phyloP scores from a whole-genome alignment of 2,329 filamentous ascomycete species.

The Fusarium longipes region DNA sequence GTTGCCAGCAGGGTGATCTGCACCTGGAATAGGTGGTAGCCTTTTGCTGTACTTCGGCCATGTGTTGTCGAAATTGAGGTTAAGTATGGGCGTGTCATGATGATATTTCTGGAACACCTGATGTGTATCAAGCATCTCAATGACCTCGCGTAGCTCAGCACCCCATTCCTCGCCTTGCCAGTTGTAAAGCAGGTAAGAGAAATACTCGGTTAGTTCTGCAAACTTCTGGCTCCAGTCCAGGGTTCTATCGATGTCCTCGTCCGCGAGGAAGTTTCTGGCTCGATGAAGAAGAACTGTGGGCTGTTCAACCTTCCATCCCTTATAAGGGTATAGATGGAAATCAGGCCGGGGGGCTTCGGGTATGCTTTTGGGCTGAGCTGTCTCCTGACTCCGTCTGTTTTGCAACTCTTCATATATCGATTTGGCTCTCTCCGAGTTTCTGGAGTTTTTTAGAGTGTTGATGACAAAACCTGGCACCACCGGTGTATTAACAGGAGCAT shows the following conservation, averaged over 20 bases:
- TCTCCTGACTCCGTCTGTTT: conserved; percentile 1
- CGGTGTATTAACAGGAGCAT: not conserved
- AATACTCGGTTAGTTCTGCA: conserved; percentile 53
- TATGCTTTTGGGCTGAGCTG: conserved; percentile 8
- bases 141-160: conserved; percentile 45
- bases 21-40: conserved; percentile 43
- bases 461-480: conserved; percentile 22
- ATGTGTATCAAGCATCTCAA: conserved; percentile 52
- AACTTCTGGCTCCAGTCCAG: conserved; percentile 54
- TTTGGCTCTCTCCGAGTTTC: not conserved
- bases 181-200: conserved; percentile 50
- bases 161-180: conserved; percentile 47
- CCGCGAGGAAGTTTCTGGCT: conserved; percentile 59
- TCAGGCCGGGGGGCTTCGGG: not conserved
- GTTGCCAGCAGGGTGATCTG: conserved; percentile 1
- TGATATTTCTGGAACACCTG: conserved; percentile 51
- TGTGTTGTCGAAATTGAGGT: conserved; percentile 41
- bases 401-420: not conserved
- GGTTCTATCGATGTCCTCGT: conserved; percentile 59
- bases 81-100: conserved; percentile 46
- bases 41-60: conserved; percentile 42
- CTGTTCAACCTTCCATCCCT: conserved; percentile 51
- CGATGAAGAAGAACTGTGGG: conserved; percentile 50
- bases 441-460: conserved; percentile 15
- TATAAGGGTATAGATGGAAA: conserved; percentile 43